These are phyloP conservation scores for Ogataea parapolymorpha DNA, from an alignment of 805 yeast species.

Conservation along the genomic window DNA sequence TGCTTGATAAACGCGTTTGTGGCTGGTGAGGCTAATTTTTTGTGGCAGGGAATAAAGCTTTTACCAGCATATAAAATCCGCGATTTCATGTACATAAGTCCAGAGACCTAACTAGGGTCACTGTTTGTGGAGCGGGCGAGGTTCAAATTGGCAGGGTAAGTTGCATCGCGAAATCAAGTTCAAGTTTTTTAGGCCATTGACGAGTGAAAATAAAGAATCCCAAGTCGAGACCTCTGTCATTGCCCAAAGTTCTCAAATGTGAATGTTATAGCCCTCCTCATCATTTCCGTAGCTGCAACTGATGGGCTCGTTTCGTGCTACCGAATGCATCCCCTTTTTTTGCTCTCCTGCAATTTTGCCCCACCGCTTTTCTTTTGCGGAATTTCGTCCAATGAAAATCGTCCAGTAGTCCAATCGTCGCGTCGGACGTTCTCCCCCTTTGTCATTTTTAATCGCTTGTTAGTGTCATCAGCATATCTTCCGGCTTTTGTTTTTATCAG, in stretches of 20 bases:
- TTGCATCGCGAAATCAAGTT: too few relatives aligned
- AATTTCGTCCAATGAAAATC: conserved; percentile 13
- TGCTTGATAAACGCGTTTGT: conserved; percentile 3
- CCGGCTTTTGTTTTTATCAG: conserved; percentile 5
- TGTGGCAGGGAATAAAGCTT: background rate
- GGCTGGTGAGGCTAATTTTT: background rate
- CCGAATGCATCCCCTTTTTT: too few relatives aligned
- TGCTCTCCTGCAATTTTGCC: too few relatives aligned
- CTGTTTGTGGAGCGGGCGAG: background rate
- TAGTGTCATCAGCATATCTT: conserved; percentile 1
- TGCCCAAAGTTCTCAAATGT: too few relatives aligned
- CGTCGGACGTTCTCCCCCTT: conserved; percentile 13
- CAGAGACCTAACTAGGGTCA: background rate
- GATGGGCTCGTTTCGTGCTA: too few relatives aligned
- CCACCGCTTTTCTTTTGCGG: background rate
- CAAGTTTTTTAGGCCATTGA: too few relatives aligned
- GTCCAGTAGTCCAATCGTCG: conserved; percentile 13
- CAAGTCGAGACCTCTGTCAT: too few relatives aligned
- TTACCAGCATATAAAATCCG: background rate
- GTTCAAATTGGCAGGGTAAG: too few relatives aligned
- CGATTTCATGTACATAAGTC: background rate
- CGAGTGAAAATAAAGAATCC: too few relatives aligned
- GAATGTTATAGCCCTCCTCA: too few relatives aligned
- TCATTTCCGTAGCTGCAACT: too few relatives aligned
- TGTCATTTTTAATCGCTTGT: conserved; percentile 3